A percentile compares a stretch with the other conserved stretches of the same genome.
These are phyloP conservation scores for Acephala macrosclerotiorum DNA, from an alignment of 2,329 filamentous ascomycete genomes.

Conservation along the genomic window DNA sequence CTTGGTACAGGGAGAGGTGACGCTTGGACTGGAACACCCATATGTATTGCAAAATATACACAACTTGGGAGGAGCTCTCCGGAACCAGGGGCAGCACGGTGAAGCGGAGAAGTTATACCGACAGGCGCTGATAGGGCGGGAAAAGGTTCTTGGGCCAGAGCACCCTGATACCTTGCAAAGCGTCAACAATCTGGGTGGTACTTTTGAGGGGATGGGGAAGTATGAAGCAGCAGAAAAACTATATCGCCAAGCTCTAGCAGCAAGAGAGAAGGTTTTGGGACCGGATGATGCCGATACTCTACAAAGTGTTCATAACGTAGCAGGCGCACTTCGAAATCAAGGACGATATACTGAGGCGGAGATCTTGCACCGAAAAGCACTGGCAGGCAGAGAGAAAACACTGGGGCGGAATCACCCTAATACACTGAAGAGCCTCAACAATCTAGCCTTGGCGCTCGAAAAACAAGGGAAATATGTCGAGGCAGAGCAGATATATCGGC, in stretches of 20 bases:
- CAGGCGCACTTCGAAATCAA: conserved; percentile 3
- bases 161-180: conserved; percentile 20
- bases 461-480: conserved; percentile 13
- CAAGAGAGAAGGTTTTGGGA: conserved; percentile 11
- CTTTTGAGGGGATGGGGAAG: conserved; percentile 27
- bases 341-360: conserved; percentile 20
- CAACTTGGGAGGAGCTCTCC: background rate
- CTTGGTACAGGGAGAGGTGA: conserved; percentile 13
- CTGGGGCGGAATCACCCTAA: conserved; percentile 22
- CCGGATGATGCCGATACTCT: conserved; percentile 19
- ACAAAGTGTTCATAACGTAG: conserved; percentile 14
- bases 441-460: conserved; percentile 11
- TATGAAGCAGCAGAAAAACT: conserved; percentile 3
- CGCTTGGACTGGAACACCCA: conserved; percentile 22
- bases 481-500: conserved; percentile 12
- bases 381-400: conserved; percentile 15
- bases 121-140: background rate
- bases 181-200: conserved; percentile 28
- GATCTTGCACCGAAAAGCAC: conserved; percentile 9
- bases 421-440: conserved; percentile 15
- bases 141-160: conserved; percentile 14
- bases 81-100: conserved; percentile 1
- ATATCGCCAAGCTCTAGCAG: background rate
- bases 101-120: background rate
- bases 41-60: conserved; percentile 13